Conservation (phyloP, 2,329 filamentous ascomycete genomes). For the Aspergillus awamori region DNA sequence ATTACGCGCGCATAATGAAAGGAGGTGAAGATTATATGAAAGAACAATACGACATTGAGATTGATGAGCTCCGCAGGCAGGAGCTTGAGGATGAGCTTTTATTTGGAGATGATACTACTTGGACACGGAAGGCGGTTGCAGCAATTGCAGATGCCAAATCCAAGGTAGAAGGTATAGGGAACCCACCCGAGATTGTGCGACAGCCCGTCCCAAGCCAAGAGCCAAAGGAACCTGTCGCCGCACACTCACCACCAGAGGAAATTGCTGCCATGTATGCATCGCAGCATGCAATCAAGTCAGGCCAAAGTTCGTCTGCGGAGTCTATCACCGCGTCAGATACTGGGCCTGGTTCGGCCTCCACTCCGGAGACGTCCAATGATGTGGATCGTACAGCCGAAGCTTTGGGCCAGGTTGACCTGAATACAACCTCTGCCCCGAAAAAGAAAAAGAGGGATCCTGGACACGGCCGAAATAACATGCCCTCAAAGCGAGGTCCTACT, state of each 20-base stretch:
- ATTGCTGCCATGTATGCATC: constrained; percentile 56
- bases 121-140: constrained; percentile 81
- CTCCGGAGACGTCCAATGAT: constrained; percentile 22
- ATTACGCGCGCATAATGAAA: constrained; percentile 95
- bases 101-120: constrained; percentile 91
- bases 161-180: constrained; percentile 68
- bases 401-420: constrained; percentile 28
- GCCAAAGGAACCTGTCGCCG: constrained; percentile 53
- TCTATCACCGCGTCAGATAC: constrained; percentile 19
- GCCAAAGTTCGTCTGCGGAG: constrained; percentile 40
- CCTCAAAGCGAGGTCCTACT: constrained; percentile 37
- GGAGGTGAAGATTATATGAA: constrained; percentile 87
- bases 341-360: constrained; percentile 13
- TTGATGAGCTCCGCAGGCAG: constrained; percentile 72
- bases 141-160: constrained; percentile 76
- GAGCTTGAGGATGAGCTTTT: constrained; percentile 87
- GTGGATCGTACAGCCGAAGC: constrained; percentile 28
- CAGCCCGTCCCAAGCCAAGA: constrained; percentile 55
- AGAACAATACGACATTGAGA: constrained; percentile 77
- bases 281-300: constrained; percentile 52
- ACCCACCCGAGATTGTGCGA: constrained; percentile 59
- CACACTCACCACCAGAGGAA: constrained; percentile 50
- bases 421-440: constrained; percentile 20
- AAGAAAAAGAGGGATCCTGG: constrained; percentile 29
- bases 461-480: constrained; percentile 6